Conservation (phyloP, 2,329 filamentous ascomycete genomes). For the Aaosphaeria arxii region DNA sequence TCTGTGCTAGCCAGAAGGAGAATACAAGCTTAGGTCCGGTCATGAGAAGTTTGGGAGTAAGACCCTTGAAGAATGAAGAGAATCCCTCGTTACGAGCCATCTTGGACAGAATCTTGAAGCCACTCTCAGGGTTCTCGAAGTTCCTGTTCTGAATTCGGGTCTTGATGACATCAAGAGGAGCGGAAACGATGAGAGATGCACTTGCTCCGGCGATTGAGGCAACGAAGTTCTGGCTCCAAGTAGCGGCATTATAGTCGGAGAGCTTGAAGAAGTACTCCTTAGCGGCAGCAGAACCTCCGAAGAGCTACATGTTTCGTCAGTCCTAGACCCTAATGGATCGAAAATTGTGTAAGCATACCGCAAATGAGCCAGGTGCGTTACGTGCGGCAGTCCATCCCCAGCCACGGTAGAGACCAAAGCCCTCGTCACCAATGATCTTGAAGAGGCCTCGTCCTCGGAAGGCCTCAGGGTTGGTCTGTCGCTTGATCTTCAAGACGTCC, state of each 20-base stretch:
- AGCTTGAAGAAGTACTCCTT: slow-evolving; percentile 95
- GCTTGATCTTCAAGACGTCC: slow-evolving; percentile 98
- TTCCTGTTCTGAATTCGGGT: slow-evolving; percentile 97
- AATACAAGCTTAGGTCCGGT: slow-evolving; percentile 98
- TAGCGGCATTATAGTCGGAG: slow-evolving; percentile 90
- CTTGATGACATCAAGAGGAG: slow-evolving; percentile 95
- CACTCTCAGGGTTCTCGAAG: slow-evolving; percentile 95
- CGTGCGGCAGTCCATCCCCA: slow-evolving; percentile 97
- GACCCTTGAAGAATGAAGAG: slow-evolving; percentile 91
- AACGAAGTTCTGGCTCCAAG: slow-evolving; percentile 95
- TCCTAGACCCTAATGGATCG: slow-evolving; percentile 7
- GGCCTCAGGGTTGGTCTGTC: slow-evolving; percentile 97
- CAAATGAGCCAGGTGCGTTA: slow-evolving; percentile 95
- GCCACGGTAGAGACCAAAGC: slow-evolving; percentile 91
- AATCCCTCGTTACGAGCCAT: slow-evolving; percentile 91
- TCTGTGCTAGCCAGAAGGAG: slow-evolving; percentile 99
- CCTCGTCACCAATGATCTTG: slow-evolving; percentile 87
- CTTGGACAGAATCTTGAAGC: slow-evolving; percentile 84
- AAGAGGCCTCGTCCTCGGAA: slow-evolving; percentile 92
- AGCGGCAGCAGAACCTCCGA: slow-evolving; percentile 93
- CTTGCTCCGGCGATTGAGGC: slow-evolving; percentile 94
- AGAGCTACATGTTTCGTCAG: slow-evolving; percentile 60
- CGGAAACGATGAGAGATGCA: slow-evolving; percentile 93
- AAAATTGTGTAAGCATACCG: slow-evolving; percentile 58
- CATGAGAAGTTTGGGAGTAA: slow-evolving; percentile 97